Conservation (phyloP, 441 rosid genomes). For the Mallotus japonicus region DNA sequence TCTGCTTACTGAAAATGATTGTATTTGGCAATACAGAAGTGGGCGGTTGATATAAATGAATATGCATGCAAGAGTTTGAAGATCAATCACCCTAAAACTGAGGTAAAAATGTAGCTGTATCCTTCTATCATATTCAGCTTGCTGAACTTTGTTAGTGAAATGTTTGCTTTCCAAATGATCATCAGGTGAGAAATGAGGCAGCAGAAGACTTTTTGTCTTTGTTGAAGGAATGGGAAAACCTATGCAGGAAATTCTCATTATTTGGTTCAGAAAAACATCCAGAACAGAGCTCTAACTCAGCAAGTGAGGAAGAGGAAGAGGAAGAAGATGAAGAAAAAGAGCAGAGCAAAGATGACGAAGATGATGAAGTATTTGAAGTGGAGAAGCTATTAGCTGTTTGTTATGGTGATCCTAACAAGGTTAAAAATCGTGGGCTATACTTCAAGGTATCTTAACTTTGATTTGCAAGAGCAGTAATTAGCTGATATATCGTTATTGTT, state of each 20-base stretch:
- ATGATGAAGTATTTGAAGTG: constrained; percentile 19
- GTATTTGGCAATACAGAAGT: constrained; percentile 2
- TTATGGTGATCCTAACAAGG: constrained; percentile 18
- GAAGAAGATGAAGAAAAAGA: not conserved
- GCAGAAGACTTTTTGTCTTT: constrained; percentile 17
- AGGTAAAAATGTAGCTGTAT: not conserved
- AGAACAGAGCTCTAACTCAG: not conserved
- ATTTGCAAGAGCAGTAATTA: not conserved
- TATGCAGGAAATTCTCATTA: constrained; percentile 7
- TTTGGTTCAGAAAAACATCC: not conserved
- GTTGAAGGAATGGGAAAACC: constrained; percentile 18
- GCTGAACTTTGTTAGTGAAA: not conserved
- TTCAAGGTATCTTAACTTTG: constrained; percentile 17
- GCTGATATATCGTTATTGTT: not conserved
- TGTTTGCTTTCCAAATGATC: not conserved
- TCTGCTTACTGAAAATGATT: not conserved
- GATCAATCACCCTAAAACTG: constrained; percentile 18
- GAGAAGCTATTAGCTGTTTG: constrained; percentile 10
- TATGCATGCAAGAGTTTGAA: constrained; percentile 19
- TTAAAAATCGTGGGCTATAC: not conserved
- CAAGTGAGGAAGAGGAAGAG: not conserved
- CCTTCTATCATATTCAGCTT: not conserved
- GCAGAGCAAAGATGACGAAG: not conserved
- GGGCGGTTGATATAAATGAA: constrained; percentile 17
- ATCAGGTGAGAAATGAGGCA: constrained; percentile 20